Conservation (phyloP, 257 asterid species). For the Lycium ferocissimum region DNA sequence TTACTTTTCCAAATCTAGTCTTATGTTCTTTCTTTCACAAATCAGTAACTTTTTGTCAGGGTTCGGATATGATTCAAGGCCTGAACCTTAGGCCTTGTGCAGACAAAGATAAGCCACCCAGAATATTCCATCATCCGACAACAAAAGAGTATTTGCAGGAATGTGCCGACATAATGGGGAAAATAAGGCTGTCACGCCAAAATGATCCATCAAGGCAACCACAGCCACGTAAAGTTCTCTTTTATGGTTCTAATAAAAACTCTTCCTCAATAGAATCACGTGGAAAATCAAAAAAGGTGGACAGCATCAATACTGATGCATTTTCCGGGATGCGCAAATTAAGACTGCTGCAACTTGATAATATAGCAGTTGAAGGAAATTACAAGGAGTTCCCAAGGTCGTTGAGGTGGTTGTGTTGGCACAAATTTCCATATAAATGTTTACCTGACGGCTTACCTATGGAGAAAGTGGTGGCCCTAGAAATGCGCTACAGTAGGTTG, state of each 20-base stretch:
- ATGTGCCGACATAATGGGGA: not conserved
- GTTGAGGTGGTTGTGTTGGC: conserved; percentile 33
- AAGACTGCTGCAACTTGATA: conserved; percentile 28
- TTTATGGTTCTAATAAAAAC: not conserved
- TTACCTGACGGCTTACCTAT: conserved; percentile 25
- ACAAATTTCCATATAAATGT: not conserved
- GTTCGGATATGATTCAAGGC: conserved; percentile 25
- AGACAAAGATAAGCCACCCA: conserved; percentile 14
- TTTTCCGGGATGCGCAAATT: conserved; percentile 23
- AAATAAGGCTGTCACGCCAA: conserved; percentile 15
- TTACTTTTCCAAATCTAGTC: not conserved
- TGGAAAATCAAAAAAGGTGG: not conserved
- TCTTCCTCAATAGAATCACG: not conserved
- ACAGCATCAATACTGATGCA: not conserved
- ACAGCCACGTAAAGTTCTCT: not conserved
- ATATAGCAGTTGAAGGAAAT: conserved; percentile 22
- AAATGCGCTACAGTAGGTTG: conserved; percentile 31
- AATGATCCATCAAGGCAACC: not conserved
- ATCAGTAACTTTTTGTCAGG: conserved; percentile 11
- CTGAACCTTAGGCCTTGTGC: not conserved
- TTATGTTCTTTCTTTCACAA: not conserved
- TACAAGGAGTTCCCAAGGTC: conserved; percentile 14
- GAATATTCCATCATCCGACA: conserved; percentile 2
- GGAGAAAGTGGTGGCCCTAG: conserved; percentile 21
- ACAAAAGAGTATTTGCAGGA: not conserved